Evolutionary conservation across 345 rosid species (phyloP).

Genomic region (Raphanus sativus): DNA sequence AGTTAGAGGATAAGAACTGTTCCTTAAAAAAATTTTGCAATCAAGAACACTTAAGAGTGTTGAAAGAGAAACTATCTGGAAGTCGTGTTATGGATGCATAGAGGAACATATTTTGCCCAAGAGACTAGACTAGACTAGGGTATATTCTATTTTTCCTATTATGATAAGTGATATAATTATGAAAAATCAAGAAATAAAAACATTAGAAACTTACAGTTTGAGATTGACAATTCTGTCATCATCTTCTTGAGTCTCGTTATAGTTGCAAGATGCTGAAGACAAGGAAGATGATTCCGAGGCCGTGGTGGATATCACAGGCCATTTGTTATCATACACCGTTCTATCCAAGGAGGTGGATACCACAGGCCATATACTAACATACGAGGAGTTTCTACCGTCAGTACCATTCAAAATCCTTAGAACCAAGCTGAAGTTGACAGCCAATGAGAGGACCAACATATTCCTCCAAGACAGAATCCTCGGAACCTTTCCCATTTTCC

Average conservation of each 20-base stretch:
- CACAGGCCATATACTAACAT: conserved; percentile 1
- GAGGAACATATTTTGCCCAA: background rate
- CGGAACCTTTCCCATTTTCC: conserved; percentile 44
- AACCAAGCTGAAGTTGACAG: conserved; percentile 64
- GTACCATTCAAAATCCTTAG: conserved; percentile 40
- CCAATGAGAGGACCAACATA: conserved; percentile 63
- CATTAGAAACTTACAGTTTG: conserved; percentile 55
- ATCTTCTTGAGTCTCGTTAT: conserved; percentile 36
- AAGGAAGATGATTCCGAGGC: conserved; percentile 16
- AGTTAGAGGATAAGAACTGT: background rate
- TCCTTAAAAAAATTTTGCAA: background rate
- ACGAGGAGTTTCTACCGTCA: conserved; percentile 27
- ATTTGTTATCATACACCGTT: conserved; percentile 11
- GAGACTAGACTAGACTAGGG: background rate
- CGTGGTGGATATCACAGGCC: conserved; percentile 8
- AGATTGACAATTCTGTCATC: conserved; percentile 52
- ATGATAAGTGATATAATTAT: background rate
- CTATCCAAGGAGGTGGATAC: conserved; percentile 19
- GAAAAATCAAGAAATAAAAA: background rate
- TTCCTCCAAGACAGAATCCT: conserved; percentile 51
- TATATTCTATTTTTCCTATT: background rate
- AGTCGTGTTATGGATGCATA: background rate
- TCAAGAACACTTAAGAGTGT: background rate
- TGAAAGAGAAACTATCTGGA: background rate
- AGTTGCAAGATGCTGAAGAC: conserved; percentile 27